Percentiles rank a stretch among this genome's conserved stretches.
phyloP scores from a whole-genome alignment of 805 yeast genomes.

The Candida maesae region DNA sequence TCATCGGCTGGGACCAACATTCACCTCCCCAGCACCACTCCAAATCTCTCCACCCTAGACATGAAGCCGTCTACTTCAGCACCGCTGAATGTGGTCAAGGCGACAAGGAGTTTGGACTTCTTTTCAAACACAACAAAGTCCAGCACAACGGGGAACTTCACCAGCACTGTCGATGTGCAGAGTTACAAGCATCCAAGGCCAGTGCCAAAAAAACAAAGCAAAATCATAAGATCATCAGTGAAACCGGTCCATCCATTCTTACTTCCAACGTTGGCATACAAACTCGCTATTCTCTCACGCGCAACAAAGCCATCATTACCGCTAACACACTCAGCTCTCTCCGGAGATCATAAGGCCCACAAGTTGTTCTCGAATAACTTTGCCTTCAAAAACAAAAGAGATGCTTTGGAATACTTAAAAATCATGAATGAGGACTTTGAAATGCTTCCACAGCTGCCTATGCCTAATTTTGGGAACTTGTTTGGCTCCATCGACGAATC shows the following conservation, averaged over 20 bases:
- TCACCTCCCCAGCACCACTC: too few species aligned
- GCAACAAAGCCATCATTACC: constrained; percentile 3
- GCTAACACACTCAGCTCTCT: constrained; percentile 1
- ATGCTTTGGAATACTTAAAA: constrained; percentile 4
- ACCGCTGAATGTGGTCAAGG: constrained; percentile 13
- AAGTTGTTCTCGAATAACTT: not conserved
- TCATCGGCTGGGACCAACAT: too few species aligned
- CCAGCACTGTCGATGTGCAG: constrained; percentile 2
- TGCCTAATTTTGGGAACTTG: not conserved
- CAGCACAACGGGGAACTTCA: constrained; percentile 4
- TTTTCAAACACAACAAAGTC: constrained; percentile 15
- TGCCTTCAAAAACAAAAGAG: constrained; percentile 5
- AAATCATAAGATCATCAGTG: constrained; percentile 3
- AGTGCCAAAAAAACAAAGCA: not conserved
- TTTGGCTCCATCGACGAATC: constrained; percentile 2
- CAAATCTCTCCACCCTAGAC: too few species aligned
- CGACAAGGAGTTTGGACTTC: constrained; percentile 13
- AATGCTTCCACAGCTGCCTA: constrained; percentile 2
- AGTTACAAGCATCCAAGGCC: constrained; percentile 3
- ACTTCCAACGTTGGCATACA: constrained; percentile 2
- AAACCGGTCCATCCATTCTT: constrained; percentile 13
- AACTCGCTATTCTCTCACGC: constrained; percentile 2
- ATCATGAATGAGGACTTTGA: constrained; percentile 2
- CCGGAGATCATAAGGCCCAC: not conserved
- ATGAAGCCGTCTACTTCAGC: too few species aligned